Base-by-base conservation (phyloP, 345 rosid species). In the thale cress (Arabidopsis thaliana) region DNA sequence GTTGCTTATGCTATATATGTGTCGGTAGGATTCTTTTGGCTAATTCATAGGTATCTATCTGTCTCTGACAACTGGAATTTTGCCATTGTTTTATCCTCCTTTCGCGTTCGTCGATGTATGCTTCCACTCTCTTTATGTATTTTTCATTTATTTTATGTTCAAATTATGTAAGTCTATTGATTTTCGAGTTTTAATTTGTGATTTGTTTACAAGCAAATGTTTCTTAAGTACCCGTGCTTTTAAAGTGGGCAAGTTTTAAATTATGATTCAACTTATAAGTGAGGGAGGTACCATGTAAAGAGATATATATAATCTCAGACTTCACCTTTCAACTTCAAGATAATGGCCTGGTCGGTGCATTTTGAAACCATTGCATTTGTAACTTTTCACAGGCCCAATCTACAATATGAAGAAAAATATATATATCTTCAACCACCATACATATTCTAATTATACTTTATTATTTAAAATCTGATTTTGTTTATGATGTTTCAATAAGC, bases 41-140 rank as follows among this genome's bases (percentile, higher is more conserved):
- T 60, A 5, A 51, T 59, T 22, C 49, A 68, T 63, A 76, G 69
- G 63, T 61, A 60, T 75, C 55, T 61, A 60, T 75, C 55, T 59
- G 69, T 53, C 75, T 53, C 80, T 53, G 71, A 69, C 76, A 44
- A 70, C 71, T 70, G 76, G 80, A 70, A 34, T 51, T 70, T 77
- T 77, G 58, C 71, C 59, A 12, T 77, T 69, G 71, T 77, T 62
- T 77, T 76, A 76, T 69, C 69, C 66, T 25, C 51, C 20, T 62
- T 69, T 69, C 60, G 1, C 71, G 71, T 76, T 63, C 58, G 45
- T 37, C 80, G 59, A 76, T 62, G 66, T 59, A 24, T 12, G 65
- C 67, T 63, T 34, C 28, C 13, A 55, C 22, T 53, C 40, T 55
- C 25, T 45, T 1, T 61, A 4, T 24, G 5, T 13, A 9, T 5